Evolutionary conservation across 176 grass and related monocot genomes (phyloP), one percentile per base, ranked within the genome.

Genomic region (Alopecurus myosuroides): DNA sequence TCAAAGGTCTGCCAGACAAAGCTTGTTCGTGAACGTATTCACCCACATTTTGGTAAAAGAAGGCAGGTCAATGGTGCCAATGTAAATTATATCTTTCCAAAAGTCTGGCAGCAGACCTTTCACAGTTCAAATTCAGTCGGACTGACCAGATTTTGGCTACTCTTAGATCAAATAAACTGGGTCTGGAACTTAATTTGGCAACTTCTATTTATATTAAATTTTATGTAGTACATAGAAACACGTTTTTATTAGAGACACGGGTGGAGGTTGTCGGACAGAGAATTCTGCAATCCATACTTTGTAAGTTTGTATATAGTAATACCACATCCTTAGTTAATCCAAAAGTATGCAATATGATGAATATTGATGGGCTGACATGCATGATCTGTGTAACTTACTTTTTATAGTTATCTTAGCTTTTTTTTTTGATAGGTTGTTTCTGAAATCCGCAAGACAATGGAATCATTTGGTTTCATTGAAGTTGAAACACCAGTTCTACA

Each of bases 401-500:
- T 67, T 72, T 75, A 62, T 78, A 19, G 22, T 83, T 68, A 53
- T 75, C 46, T 83, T 67, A 74, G 37, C 26, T 70, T 63, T 62
- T 53, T 84, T 18, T 86, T 67, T 15, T 69, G 65, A 34, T 85
- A 98, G 96, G 91, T 94, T 87, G 86, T 95, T 74, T 95, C 96
- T 85, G 91, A 98, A 82, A 95, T 98, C 82, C 96, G 96, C 53
- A 95, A 92, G 68, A 85, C 96, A 85, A 89, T 98, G 93, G 96
- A 98, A 87, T 98, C 88, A 77, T 95, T 98, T 80, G 93, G 93
- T 86, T 98, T 92, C 74, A 95, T 98, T 57, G 96, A 98, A 94
- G 96, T 98, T 76, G 96, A 98, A 85, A 98, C 96, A 66, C 96
- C 96, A 76, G 96, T 98, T 87, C 81, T 98, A 85, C 96, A 98